Evolutionary conservation across 108 stramenopile species (phyloP).

Genomic region (Seminavis robusta): DNA sequence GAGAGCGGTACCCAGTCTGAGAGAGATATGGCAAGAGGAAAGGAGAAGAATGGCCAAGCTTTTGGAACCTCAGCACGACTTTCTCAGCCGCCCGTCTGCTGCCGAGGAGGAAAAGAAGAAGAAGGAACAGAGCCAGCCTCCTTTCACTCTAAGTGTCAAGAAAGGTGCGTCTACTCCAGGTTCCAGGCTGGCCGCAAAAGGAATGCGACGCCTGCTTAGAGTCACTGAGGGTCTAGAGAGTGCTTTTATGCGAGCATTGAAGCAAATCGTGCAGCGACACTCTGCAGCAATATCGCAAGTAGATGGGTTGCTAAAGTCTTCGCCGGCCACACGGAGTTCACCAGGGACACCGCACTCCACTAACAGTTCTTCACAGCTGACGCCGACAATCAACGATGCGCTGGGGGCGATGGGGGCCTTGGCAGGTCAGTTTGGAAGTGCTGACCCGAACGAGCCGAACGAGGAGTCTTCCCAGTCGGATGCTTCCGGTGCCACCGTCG

Average conservation of each 20-base stretch:
- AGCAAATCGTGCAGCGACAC: constrained; percentile 54
- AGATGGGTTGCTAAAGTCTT: constrained; percentile 2
- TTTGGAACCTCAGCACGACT: constrained; percentile 62
- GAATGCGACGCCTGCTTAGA: constrained; percentile 56
- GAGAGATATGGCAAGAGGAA: constrained; percentile 85
- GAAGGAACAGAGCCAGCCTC: constrained; percentile 1
- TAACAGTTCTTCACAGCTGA: too few species aligned
- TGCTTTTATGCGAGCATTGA: constrained; percentile 61
- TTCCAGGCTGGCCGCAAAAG: constrained; percentile 51
- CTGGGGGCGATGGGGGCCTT: constrained; percentile 51
- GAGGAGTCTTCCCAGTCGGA: neutral
- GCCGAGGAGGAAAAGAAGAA: too few species aligned
- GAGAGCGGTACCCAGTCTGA: constrained; percentile 84
- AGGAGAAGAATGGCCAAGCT: constrained; percentile 64
- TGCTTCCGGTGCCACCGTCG: neutral
- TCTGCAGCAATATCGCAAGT: neutral
- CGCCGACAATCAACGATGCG: constrained; percentile 44
- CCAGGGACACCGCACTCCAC: too few species aligned
- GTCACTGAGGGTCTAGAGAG: constrained; percentile 63
- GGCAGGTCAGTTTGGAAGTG: constrained; percentile 37
- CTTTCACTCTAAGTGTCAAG: constrained; percentile 74
- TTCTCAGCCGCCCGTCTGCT: constrained; percentile 39
- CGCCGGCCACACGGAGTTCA: too few species aligned
- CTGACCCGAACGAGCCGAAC: constrained; percentile 9
- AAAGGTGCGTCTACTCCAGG: constrained; percentile 58